Percentiles rank a stretch among this genome's conserved stretches.
These are phyloP conservation scores for Citrus unshiu DNA, from an alignment of 345 rosid species.

Conservation along the genomic window DNA sequence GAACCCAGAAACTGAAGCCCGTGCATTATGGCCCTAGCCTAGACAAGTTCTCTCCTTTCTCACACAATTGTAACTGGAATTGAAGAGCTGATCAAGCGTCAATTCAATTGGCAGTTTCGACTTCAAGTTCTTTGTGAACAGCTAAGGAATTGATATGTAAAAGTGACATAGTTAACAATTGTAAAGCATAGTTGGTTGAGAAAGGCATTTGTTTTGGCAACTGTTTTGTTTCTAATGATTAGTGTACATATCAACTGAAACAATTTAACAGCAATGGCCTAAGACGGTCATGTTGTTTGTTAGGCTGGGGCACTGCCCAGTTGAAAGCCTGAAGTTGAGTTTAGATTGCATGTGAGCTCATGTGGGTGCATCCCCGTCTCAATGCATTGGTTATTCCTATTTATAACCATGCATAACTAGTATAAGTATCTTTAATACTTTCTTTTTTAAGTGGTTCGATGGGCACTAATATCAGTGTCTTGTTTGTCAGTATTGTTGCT, in stretches of 20 bases:
- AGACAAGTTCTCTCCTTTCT: not conserved
- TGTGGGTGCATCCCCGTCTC: not conserved
- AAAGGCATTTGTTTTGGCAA: not conserved
- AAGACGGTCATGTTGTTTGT: not conserved
- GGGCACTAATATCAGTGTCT: not conserved
- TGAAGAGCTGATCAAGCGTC: not conserved
- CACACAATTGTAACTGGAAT: not conserved
- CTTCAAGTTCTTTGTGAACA: not conserved
- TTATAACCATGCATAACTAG: not conserved
- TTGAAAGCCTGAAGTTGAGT: not conserved
- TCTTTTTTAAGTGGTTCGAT: not conserved
- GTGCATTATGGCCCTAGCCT: not conserved
- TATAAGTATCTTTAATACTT: not conserved
- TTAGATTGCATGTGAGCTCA: not conserved
- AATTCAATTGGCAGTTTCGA: not conserved
- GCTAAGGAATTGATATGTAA: not conserved
- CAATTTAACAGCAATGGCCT: not conserved
- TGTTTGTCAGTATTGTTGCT: conserved; percentile 1
- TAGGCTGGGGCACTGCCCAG: not conserved
- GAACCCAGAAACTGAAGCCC: not conserved
- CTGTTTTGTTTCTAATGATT: not conserved
- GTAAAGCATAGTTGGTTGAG: not conserved
- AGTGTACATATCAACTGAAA: not conserved
- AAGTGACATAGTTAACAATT: not conserved
- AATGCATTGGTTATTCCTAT: not conserved